Evolutionary conservation across 2,329 filamentous ascomycete genomes (phyloP).

Genomic region (Fusarium foetens): DNA sequence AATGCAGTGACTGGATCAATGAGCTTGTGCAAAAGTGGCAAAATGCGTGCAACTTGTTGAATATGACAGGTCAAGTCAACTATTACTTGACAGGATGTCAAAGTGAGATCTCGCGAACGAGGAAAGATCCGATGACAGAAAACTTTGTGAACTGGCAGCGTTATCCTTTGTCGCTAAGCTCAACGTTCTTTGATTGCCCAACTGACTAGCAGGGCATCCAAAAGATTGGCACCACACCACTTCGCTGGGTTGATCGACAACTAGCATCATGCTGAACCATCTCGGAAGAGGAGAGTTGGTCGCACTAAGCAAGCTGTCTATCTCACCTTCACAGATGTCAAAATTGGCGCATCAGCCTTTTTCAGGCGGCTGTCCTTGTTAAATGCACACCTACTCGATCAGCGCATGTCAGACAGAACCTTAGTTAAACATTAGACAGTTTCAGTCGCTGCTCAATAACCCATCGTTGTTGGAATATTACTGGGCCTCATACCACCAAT

Average conservation of each 20-base stretch:
- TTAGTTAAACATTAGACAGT: background rate
- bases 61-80: conserved; percentile 27
- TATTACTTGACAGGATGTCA: background rate
- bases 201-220: conserved; percentile 4
- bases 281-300: background rate
- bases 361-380: background rate
- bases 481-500: background rate
- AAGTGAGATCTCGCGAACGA: background rate
- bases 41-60: background rate
- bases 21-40: background rate
- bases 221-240: conserved; percentile 13
- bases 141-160: background rate
- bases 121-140: background rate
- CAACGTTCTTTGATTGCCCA: background rate
- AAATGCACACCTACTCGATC: background rate
- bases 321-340: background rate
- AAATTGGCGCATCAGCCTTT: background rate
- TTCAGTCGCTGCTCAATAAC: background rate
- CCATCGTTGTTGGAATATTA: too few relatives aligned
- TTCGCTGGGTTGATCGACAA: conserved; percentile 15
- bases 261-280: background rate
- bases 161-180: background rate
- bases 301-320: background rate
- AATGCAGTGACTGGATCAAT: background rate
- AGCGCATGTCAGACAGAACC: background rate